Percentiles rank a stretch among this genome's conserved stretches.
These are phyloP conservation scores for Cyberlindnera nakhonratchasimensis DNA, from an alignment of 805 yeast genomes.

Conservation along the genomic window DNA sequence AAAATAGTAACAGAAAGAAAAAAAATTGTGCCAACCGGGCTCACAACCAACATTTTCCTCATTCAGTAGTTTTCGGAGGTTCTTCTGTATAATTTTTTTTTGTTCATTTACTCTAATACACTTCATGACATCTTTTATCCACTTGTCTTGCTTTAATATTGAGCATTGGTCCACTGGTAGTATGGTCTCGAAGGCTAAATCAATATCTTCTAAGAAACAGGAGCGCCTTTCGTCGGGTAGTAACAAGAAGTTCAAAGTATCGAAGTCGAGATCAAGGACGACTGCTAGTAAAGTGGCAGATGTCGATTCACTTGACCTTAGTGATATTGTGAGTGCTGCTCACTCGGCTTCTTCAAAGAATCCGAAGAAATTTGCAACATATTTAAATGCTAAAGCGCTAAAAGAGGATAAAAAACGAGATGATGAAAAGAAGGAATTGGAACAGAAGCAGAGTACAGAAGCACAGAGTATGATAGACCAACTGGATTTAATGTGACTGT, in stretches of 20 bases:
- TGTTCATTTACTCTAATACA: no score
- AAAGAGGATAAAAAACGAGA: slow-evolving; percentile 14
- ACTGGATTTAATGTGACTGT: slow-evolving; percentile 12
- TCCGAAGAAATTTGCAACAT: background rate
- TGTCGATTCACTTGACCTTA: slow-evolving; percentile 11
- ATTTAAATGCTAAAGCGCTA: slow-evolving; percentile 5
- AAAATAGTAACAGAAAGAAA: no score
- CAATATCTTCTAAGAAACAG: background rate
- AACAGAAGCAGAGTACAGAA: slow-evolving; percentile 11
- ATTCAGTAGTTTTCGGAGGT: no score
- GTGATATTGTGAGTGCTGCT: slow-evolving; percentile 17
- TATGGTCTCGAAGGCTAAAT: slow-evolving; percentile 1
- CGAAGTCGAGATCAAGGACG: slow-evolving; percentile 11
- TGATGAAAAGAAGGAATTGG: slow-evolving; percentile 7
- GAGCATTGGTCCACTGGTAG: no score
- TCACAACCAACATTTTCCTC: no score
- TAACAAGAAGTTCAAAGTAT: slow-evolving; percentile 12
- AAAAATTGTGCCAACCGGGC: no score
- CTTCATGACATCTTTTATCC: no score
- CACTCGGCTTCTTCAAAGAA: slow-evolving; percentile 2
- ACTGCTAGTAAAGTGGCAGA: slow-evolving; percentile 15
- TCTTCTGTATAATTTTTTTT: no score
- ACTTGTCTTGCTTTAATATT: background rate
- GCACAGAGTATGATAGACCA: slow-evolving; percentile 15
- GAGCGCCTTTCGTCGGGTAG: slow-evolving; percentile 1